Percentiles rank a stretch among this genome's conserved stretches.
These are phyloP conservation scores for Candida xiaguanensis DNA, from an alignment of 805 yeast genomes.

Conservation along the genomic window DNA sequence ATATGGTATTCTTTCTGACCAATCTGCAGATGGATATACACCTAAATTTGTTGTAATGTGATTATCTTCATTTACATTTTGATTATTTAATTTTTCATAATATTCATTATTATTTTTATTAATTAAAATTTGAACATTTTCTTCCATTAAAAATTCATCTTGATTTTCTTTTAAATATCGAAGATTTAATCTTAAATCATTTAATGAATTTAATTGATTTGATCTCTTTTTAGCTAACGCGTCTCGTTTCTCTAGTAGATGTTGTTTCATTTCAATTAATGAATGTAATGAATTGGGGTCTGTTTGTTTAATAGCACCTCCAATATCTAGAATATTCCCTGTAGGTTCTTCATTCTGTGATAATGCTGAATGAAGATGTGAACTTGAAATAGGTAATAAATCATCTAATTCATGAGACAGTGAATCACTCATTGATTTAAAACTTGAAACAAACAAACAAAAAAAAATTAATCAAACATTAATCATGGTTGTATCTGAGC, in stretches of 20 bases:
- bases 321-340: not conserved
- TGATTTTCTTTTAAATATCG: slow-evolving; percentile 11
- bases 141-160: slow-evolving; percentile 12
- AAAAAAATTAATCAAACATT: not conserved
- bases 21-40: slow-evolving; percentile 34
- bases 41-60: slow-evolving; percentile 22
- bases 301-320: not conserved
- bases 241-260: slow-evolving; percentile 5
- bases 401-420: slow-evolving; percentile 2
- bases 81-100: slow-evolving; percentile 3
- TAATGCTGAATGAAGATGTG: not conserved
- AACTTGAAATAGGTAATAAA: not conserved
- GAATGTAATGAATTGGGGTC: slow-evolving; percentile 1
- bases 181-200: slow-evolving; percentile 10
- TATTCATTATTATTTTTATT: slow-evolving; percentile 17
- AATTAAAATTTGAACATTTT: slow-evolving; percentile 15
- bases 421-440: not conserved
- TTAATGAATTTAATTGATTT: slow-evolving; percentile 1
- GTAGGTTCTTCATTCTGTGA: not conserved
- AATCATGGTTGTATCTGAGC: slow-evolving; percentile 46
- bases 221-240: slow-evolving; percentile 3
- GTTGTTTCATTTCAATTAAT: slow-evolving; percentile 5
- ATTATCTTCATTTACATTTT: slow-evolving; percentile 15
- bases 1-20: slow-evolving; percentile 23
- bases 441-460: slow-evolving; percentile 1